Evolutionary conservation across 352 stramenopile species (phyloP).

Genomic region (Pythium graminicola): DNA sequence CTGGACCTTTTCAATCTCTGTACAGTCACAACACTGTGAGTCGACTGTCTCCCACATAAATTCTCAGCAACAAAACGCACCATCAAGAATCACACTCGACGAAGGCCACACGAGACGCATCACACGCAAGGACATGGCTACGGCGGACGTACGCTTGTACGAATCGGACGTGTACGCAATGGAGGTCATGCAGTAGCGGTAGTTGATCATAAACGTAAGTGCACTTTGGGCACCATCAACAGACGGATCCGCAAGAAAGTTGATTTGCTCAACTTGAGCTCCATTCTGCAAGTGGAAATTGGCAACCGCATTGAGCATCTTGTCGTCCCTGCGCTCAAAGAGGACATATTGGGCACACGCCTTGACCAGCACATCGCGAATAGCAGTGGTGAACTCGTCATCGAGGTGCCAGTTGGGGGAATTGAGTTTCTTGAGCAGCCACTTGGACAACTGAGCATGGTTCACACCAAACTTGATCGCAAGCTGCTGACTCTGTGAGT

Average conservation of each 20-base stretch:
- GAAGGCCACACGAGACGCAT: constrained; percentile 52
- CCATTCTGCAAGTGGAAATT: constrained; percentile 86
- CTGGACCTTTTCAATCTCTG: constrained; percentile 47
- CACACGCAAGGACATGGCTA: constrained; percentile 48
- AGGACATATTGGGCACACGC: constrained; percentile 74
- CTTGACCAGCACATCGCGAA: constrained; percentile 44
- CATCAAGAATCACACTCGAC: constrained; percentile 52
- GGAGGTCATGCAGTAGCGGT: constrained; percentile 80
- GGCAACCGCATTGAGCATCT: constrained; percentile 75
- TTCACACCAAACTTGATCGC: constrained; percentile 56
- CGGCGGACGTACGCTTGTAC: constrained; percentile 71
- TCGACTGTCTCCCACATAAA: neutral
- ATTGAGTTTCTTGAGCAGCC: constrained; percentile 55
- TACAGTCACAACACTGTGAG: neutral
- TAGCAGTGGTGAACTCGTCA: constrained; percentile 34
- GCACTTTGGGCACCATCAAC: constrained; percentile 34
- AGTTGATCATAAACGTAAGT: constrained; percentile 84
- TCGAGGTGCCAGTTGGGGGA: constrained; percentile 45
- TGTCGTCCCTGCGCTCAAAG: constrained; percentile 67
- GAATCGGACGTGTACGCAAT: constrained; percentile 69
- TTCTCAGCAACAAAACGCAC: constrained; percentile 22
- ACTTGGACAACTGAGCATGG: constrained; percentile 51
- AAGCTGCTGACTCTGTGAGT: constrained; percentile 41
- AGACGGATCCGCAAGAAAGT: constrained; percentile 70
- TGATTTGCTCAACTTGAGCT: constrained; percentile 79